Conservation (phyloP, 176 grass and related monocot species). For the Chrysopogon serrulatus region DNA sequence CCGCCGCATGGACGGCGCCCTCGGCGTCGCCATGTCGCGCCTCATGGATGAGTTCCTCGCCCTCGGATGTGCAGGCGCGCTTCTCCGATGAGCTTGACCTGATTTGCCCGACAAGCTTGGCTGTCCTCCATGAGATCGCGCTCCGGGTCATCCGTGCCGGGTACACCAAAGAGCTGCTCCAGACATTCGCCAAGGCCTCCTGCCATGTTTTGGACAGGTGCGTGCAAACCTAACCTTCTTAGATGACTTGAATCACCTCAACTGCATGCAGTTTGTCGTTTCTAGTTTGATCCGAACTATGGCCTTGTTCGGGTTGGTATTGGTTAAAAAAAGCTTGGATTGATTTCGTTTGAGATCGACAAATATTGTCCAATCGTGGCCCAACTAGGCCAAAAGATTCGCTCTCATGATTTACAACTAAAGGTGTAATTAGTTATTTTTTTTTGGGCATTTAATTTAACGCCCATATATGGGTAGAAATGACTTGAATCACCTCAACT, state of each 20-base stretch:
- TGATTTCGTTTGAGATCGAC: too few relatives aligned
- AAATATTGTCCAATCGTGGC: too few relatives aligned
- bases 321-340: too few relatives aligned
- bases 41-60: slow-evolving; percentile 17
- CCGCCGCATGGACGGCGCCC: neutral
- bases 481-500: too few relatives aligned
- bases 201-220: slow-evolving; percentile 34
- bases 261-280: neutral
- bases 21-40: slow-evolving; percentile 1
- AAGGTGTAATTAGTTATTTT: too few relatives aligned
- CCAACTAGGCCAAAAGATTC: too few relatives aligned
- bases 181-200: neutral
- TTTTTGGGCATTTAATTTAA: too few relatives aligned
- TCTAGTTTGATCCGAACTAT: neutral
- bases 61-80: slow-evolving; percentile 4
- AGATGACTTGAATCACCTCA: too few relatives aligned
- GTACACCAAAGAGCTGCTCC: neutral
- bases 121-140: slow-evolving; percentile 28
- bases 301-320: too few relatives aligned
- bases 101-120: slow-evolving; percentile 10
- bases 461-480: too few relatives aligned
- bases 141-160: slow-evolving; percentile 15
- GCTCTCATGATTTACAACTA: too few relatives aligned
- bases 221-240: neutral
- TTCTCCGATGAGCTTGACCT: slow-evolving; percentile 1